These are phyloP conservation scores for Cucumis melo DNA, from an alignment of 306 rosid genomes.

Conservation along the genomic window DNA sequence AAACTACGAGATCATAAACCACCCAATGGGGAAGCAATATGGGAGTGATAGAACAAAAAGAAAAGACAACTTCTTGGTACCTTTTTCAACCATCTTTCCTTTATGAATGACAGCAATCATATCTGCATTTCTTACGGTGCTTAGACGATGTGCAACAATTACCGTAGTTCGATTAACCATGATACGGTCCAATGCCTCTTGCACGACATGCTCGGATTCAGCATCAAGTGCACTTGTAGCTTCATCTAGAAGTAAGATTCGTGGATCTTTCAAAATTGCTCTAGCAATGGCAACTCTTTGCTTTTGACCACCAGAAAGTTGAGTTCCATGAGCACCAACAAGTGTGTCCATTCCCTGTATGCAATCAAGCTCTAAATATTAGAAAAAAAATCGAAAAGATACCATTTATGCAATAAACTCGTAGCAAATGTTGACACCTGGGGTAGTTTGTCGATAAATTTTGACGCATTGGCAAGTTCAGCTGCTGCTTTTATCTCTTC, in stretches of 20 bases:
- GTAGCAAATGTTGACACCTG: slow-evolving; percentile 22
- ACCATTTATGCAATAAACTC: neutral
- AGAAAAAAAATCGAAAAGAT: neutral
- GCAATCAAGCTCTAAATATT: neutral
- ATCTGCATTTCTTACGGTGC: slow-evolving; percentile 35
- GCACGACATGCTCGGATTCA: slow-evolving; percentile 43
- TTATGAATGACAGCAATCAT: slow-evolving; percentile 32
- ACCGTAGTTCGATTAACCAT: slow-evolving; percentile 35
- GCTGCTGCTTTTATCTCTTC: slow-evolving; percentile 58
- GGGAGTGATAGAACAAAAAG: neutral
- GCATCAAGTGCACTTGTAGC: slow-evolving; percentile 49
- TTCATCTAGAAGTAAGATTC: slow-evolving; percentile 40
- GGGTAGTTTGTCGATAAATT: slow-evolving; percentile 62
- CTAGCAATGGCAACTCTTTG: slow-evolving; percentile 47
- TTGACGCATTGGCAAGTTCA: slow-evolving; percentile 67
- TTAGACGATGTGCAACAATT: slow-evolving; percentile 38
- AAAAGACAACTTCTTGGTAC: slow-evolving; percentile 2
- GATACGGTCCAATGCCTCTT: slow-evolving; percentile 34
- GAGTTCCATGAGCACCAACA: slow-evolving; percentile 78
- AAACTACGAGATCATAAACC: neutral
- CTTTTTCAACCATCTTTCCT: slow-evolving; percentile 38
- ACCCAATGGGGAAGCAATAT: neutral
- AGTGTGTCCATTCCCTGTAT: slow-evolving; percentile 46
- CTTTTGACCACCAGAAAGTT: slow-evolving; percentile 59
- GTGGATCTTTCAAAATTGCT: slow-evolving; percentile 37